Conservation (phyloP, 768 basidiomycete species). For the Inosperma sp. region DNA sequence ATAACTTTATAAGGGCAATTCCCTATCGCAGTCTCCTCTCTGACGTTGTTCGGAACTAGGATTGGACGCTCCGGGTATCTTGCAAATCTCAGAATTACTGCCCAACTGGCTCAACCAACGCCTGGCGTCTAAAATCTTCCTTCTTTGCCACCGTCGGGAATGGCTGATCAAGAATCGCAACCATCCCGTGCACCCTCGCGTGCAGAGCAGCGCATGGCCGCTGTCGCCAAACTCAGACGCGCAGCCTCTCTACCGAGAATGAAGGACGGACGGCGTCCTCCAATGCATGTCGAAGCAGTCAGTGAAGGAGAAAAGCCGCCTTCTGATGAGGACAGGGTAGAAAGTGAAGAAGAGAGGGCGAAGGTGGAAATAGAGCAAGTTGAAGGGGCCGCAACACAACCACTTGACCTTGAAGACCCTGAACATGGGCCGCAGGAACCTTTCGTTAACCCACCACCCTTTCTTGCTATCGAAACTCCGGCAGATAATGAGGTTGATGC, state of each 20-base stretch:
- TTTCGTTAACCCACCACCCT: constrained; percentile 18
- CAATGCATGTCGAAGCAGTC: constrained; percentile 78
- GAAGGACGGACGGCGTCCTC: constrained; percentile 86
- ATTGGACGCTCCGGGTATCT: background rate
- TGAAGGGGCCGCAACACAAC: constrained; percentile 1
- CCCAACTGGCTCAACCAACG: background rate
- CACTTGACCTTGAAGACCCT: constrained; percentile 6
- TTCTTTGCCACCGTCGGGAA: constrained; percentile 20
- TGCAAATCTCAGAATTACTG: background rate
- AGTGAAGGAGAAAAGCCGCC: constrained; percentile 69
- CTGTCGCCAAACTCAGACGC: constrained; percentile 86
- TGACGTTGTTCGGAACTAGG: background rate
- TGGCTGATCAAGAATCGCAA: constrained; percentile 47
- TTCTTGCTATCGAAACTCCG: constrained; percentile 14
- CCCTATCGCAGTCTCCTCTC: background rate
- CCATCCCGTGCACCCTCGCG: constrained; percentile 29
- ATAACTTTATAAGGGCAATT: background rate
- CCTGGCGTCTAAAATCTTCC: background rate
- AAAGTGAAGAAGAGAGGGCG: constrained; percentile 20
- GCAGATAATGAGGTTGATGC: constrained; percentile 24
- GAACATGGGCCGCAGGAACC: constrained; percentile 18
- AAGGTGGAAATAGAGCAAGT: constrained; percentile 13
- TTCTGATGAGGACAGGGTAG: constrained; percentile 16
- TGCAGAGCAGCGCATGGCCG: constrained; percentile 77
- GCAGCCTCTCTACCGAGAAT: constrained; percentile 88